Base-by-base conservation (phyloP, 2,329 filamentous ascomycete genomes). In the Didymella pomorum region DNA sequence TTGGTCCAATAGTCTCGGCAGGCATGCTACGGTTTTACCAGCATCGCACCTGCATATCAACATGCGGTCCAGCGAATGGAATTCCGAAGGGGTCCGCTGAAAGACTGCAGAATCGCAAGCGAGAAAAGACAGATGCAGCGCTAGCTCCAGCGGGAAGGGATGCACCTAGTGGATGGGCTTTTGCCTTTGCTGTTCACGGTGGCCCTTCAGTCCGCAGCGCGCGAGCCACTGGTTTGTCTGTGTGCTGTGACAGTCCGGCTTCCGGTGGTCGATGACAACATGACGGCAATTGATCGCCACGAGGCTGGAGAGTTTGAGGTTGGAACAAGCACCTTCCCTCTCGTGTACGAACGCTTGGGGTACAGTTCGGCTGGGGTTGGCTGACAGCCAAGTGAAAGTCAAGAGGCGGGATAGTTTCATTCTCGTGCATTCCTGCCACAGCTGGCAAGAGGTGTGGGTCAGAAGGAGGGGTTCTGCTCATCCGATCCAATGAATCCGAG, bases 391-490 rank as follows among this genome's bases (percentile, higher is more conserved):
- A 62, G 61, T 37, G 42, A 31, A 62, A 66, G 52, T 61, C 50
- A 66, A 64, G 61, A 69, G 63, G 65, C 50, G 63, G 60, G 60
- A 62, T 45, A 44, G 23, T 21, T 18, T 25, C 41, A 45, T 61
- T 49, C 46, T 52, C 45, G 49, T 45, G 33, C 55, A 42, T 37
- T 48, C 54, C 50, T 53, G 46, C 56, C 50, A 47, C 52, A 43
- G 23, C 29, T 55, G 54, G 55, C 61, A 51, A 61, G 41, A 58
- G 41, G 37, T 53, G 62, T 64, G 63, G 63, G 63, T 60, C 35
- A 48, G 50, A 66, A 63, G 63, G 64, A 69, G 68, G 66, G 69
- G 67, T 62, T 65, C 58, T 65, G 42, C 64, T 61, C 64, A 66
- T 52, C 56, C 54, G 53, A 54, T 46, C 67, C 67, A 70, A 68